A percentile compares a stretch with the other conserved stretches of the same genome.
Conservation (phyloP, 1,284 basidiomycete genomes). For the Fomitopsis palustris region DNA sequence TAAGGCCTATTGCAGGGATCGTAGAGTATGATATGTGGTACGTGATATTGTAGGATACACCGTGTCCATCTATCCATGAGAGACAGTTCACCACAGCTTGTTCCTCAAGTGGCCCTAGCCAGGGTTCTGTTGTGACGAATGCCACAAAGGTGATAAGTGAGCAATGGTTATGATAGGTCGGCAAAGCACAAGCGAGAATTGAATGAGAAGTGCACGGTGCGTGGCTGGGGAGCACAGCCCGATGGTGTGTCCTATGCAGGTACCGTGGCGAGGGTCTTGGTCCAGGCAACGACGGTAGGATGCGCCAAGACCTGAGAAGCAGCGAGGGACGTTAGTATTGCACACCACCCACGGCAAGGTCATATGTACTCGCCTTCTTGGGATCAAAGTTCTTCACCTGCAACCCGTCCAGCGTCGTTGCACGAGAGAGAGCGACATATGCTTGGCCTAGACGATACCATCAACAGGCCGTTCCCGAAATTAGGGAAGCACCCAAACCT, state of each 20-base stretch:
- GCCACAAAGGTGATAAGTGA: too few species aligned
- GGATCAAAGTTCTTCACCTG: constrained; percentile 82
- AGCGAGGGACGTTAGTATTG: neutral
- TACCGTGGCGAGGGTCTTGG: constrained; percentile 30
- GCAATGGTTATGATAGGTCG: too few species aligned
- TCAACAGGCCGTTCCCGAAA: constrained; percentile 6
- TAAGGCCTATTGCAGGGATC: too few species aligned
- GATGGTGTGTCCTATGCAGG: neutral
- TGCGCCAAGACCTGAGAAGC: constrained; percentile 33
- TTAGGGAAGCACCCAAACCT: constrained; percentile 40
- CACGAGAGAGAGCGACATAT: constrained; percentile 92
- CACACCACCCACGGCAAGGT: neutral
- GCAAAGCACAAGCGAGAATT: neutral
- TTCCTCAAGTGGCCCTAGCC: too few species aligned
- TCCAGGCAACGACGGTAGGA: constrained; percentile 36
- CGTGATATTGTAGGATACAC: too few species aligned
- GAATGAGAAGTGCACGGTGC: neutral
- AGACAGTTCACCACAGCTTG: too few species aligned
- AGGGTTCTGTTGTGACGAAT: too few species aligned
- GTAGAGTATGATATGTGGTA: too few species aligned
- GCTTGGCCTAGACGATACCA: constrained; percentile 42
- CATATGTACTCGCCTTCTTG: constrained; percentile 51
- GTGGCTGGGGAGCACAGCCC: neutral
- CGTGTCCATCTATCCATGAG: too few species aligned
- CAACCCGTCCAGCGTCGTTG: constrained; percentile 79